Percentiles rank a stretch among this genome's conserved stretches.
Conservation (phyloP, 2,329 filamentous ascomycete genomes). For the Ascochyta pisi region DNA sequence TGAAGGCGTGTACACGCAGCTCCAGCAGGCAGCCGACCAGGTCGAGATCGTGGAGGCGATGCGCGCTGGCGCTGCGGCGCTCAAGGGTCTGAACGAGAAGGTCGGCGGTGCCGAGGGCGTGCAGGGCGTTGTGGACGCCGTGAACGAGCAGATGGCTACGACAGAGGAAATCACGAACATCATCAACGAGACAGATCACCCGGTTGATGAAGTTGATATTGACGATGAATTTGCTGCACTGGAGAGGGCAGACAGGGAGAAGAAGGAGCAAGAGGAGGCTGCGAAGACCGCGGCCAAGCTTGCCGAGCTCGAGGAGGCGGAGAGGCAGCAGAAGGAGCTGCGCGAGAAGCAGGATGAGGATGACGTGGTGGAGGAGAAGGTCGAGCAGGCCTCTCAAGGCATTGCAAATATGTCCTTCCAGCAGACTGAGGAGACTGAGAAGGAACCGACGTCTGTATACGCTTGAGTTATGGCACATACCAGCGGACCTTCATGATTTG, state of each 20-base stretch:
- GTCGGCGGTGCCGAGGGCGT: conserved; percentile 79
- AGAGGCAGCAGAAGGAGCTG: conserved; percentile 35
- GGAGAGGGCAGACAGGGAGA: conserved; percentile 75
- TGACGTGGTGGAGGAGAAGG: conserved; percentile 20
- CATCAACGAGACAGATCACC: conserved; percentile 65
- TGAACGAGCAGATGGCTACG: conserved; percentile 78
- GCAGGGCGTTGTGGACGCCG: conserved; percentile 74
- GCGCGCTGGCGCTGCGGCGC: conserved; percentile 75
- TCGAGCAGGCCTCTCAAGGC: conserved; percentile 27
- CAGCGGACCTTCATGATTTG: not conserved
- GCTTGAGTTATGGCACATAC: conserved; percentile 15
- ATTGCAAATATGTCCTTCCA: conserved; percentile 30
- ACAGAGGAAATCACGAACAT: conserved; percentile 80
- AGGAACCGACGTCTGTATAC: conserved; percentile 22
- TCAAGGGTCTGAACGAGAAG: conserved; percentile 75
- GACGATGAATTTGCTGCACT: conserved; percentile 86
- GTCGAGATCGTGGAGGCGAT: conserved; percentile 84
- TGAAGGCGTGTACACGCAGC: conserved; percentile 80
- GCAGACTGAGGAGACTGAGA: conserved; percentile 26
- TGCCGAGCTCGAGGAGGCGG: conserved; percentile 43
- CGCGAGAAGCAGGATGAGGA: conserved; percentile 62
- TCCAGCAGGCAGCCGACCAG: conserved; percentile 86
- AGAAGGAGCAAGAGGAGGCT: conserved; percentile 71
- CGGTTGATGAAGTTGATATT: conserved; percentile 79
- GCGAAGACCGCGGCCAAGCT: conserved; percentile 59